These are phyloP conservation scores for Aotearoamyces nothofagi DNA, from an alignment of 2,329 filamentous ascomycete genomes.

Conservation along the genomic window DNA sequence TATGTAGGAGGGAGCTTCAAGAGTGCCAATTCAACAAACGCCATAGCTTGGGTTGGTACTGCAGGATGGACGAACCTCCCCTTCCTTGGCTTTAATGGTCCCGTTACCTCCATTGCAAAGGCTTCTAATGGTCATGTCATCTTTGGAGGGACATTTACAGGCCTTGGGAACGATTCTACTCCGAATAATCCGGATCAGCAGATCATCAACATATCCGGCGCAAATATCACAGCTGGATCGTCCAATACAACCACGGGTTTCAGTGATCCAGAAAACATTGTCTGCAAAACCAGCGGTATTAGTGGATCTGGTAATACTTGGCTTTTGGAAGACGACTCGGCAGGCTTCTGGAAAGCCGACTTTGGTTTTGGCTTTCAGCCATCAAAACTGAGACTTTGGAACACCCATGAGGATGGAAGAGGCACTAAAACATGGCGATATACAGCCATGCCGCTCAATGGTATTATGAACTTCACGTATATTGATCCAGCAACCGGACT, in stretches of 20 bases:
- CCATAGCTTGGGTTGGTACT: slow-evolving; percentile 61
- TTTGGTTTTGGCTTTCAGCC: slow-evolving; percentile 79
- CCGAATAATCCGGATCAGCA: slow-evolving; percentile 57
- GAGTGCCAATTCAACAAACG: slow-evolving; percentile 71
- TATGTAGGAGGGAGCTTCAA: slow-evolving; percentile 85
- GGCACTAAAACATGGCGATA: slow-evolving; percentile 83
- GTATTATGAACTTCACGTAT: slow-evolving; percentile 94
- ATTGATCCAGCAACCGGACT: slow-evolving; percentile 57
- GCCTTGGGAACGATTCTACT: slow-evolving; percentile 65
- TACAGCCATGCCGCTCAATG: slow-evolving; percentile 69
- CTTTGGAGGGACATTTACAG: slow-evolving; percentile 83
- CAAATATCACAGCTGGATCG: slow-evolving; percentile 53
- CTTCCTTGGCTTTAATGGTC: slow-evolving; percentile 90
- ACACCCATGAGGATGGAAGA: slow-evolving; percentile 69
- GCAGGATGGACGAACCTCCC: slow-evolving; percentile 66
- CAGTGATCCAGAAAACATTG: slow-evolving; percentile 61
- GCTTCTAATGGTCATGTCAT: slow-evolving; percentile 71
- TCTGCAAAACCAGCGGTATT: slow-evolving; percentile 59
- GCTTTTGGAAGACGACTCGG: slow-evolving; percentile 58
- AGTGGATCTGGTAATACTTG: slow-evolving; percentile 66
- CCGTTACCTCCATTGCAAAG: slow-evolving; percentile 73
- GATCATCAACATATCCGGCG: slow-evolving; percentile 70
- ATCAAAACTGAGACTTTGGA: slow-evolving; percentile 75
- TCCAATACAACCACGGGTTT: slow-evolving; percentile 49
- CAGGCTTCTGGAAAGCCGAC: slow-evolving; percentile 70